phyloP scores from a whole-genome alignment of 2,329 filamentous ascomycete species.

The Aspergillus sp. region DNA sequence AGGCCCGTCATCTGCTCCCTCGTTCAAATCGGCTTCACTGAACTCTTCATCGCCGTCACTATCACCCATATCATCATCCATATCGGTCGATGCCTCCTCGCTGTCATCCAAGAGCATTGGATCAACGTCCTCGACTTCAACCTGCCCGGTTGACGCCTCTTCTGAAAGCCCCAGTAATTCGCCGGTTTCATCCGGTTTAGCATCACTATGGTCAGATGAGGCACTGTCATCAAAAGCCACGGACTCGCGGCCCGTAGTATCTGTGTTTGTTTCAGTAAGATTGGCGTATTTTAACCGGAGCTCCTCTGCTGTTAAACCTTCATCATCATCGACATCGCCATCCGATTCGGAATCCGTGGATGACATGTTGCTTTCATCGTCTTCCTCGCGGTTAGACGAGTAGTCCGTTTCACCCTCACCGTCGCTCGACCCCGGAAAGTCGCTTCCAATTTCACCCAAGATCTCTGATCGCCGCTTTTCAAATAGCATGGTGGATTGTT shows the following conservation, averaged over 20 bases:
- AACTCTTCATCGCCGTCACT: constrained; percentile 45
- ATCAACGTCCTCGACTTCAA: constrained; percentile 40
- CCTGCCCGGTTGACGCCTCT: constrained; percentile 13
- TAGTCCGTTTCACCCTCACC: constrained; percentile 26
- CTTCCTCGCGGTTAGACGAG: constrained; percentile 57
- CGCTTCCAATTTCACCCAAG: constrained; percentile 55
- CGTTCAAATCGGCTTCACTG: constrained; percentile 45
- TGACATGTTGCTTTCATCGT: constrained; percentile 49
- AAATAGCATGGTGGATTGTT: constrained; percentile 47
- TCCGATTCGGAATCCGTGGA: constrained; percentile 41
- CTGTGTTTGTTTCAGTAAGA: constrained; percentile 21
- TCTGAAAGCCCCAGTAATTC: constrained; percentile 16
- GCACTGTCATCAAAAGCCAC: constrained; percentile 16
- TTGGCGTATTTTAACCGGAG: constrained; percentile 45
- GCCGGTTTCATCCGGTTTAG: constrained; percentile 13
- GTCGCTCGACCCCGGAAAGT: constrained; percentile 67
- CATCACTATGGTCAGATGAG: constrained; percentile 10
- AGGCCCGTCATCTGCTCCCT: constrained; percentile 35
- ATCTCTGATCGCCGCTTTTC: constrained; percentile 41
- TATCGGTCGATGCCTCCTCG: constrained; percentile 44
- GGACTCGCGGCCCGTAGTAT: constrained; percentile 18
- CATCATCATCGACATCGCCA: constrained; percentile 39
- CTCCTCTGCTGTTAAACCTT: constrained; percentile 42
- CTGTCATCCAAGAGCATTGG: constrained; percentile 42
- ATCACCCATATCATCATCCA: constrained; percentile 46